phyloP scores from a whole-genome alignment of 2,329 filamentous ascomycete genomes.

The Phyllosticta capitalensis region DNA sequence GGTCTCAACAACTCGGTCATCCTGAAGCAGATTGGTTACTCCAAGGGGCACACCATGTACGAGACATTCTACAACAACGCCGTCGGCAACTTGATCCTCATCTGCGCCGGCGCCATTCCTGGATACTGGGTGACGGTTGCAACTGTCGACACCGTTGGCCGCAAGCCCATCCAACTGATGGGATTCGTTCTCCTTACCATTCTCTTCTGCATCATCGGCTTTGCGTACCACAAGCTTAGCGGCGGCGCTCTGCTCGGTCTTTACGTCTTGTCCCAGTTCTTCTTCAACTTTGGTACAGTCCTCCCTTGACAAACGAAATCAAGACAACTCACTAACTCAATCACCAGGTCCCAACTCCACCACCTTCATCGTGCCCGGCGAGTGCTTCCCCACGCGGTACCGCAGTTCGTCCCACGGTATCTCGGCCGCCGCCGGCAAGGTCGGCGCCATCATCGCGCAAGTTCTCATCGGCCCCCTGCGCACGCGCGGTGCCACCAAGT shows the following conservation, averaged over 20 bases:
- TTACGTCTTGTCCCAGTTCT: slow-evolving; percentile 41
- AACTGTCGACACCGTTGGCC: slow-evolving; percentile 62
- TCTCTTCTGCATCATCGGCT: slow-evolving; percentile 41
- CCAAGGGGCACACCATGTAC: slow-evolving; percentile 54
- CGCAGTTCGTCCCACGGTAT: slow-evolving; percentile 40
- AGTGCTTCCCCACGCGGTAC: slow-evolving; percentile 43
- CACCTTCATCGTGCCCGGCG: slow-evolving; percentile 44
- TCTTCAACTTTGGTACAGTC: slow-evolving; percentile 42
- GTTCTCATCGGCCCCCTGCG: slow-evolving; percentile 41
- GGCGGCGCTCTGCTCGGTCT: slow-evolving; percentile 34
- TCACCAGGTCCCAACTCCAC: slow-evolving; percentile 35
- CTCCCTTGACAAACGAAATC: slow-evolving; percentile 15
- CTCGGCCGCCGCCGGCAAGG: slow-evolving; percentile 39
- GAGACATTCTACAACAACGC: slow-evolving; percentile 63
- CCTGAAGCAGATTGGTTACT: slow-evolving; percentile 62
- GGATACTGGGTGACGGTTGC: slow-evolving; percentile 76
- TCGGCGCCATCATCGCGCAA: slow-evolving; percentile 42
- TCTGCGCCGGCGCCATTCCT: slow-evolving; percentile 68
- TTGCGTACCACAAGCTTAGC: slow-evolving; percentile 37
- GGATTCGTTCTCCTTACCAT: slow-evolving; percentile 40
- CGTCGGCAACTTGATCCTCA: slow-evolving; percentile 68
- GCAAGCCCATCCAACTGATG: slow-evolving; percentile 65
- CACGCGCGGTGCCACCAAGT: slow-evolving; percentile 44
- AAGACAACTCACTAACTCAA: neutral
- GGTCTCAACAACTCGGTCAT: slow-evolving; percentile 70